Percentiles rank a stretch among this genome's conserved stretches.
These are phyloP conservation scores for Triangularia setosa DNA, from an alignment of 2,329 filamentous ascomycete species.

Conservation along the genomic window DNA sequence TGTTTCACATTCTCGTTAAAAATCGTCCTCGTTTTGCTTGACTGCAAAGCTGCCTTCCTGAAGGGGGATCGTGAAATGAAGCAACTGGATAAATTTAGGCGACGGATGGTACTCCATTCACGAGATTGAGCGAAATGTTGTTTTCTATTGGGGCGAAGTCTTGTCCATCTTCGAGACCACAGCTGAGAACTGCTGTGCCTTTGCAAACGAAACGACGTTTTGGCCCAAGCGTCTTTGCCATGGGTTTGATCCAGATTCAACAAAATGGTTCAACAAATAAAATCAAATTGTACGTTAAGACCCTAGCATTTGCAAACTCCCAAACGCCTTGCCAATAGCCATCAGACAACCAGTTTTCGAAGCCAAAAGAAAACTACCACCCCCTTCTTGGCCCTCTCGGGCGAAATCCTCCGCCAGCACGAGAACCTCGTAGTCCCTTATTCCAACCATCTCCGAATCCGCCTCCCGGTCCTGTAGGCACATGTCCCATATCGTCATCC, in stretches of 20 bases:
- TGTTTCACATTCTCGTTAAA: no score
- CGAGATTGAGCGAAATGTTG: not conserved
- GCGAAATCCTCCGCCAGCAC: slow-evolving; percentile 35
- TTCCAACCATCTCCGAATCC: slow-evolving; percentile 44
- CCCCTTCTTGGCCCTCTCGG: slow-evolving; percentile 49
- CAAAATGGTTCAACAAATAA: not conserved
- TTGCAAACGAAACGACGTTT: no score
- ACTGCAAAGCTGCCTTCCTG: not conserved
- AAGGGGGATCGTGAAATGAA: not conserved
- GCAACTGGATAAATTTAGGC: not conserved
- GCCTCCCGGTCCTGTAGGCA: slow-evolving; percentile 40
- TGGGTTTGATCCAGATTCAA: no score
- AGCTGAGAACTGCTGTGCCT: no score
- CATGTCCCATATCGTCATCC: slow-evolving; percentile 46
- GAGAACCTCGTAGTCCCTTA: slow-evolving; percentile 45
- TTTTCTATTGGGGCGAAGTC: not conserved
- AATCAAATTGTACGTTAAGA: not conserved
- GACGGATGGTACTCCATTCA: not conserved
- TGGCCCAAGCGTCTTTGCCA: no score
- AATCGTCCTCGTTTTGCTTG: no score
- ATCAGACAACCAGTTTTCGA: not conserved
- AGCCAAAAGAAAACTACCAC: slow-evolving; percentile 27
- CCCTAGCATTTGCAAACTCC: slow-evolving; percentile 32
- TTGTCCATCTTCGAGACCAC: not conserved
- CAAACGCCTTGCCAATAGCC: slow-evolving; percentile 24